These are phyloP conservation scores for Cordyceps farinosa DNA, from an alignment of 2,329 filamentous ascomycete genomes.

Conservation along the genomic window DNA sequence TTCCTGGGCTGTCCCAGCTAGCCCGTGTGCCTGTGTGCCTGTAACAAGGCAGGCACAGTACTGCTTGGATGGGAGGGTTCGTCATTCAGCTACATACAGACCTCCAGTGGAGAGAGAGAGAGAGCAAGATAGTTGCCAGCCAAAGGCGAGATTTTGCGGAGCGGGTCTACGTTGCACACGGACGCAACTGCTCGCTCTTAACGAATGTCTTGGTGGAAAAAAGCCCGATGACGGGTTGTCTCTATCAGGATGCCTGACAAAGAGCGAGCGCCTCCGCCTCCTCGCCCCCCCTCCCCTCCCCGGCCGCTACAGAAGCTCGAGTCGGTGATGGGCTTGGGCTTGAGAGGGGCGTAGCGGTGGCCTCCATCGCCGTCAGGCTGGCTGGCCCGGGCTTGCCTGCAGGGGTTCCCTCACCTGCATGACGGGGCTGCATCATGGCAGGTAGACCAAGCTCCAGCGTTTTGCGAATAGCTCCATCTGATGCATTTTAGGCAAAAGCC, in stretches of 20 bases:
- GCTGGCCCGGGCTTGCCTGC: not conserved
- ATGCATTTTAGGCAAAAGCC: constrained; percentile 7
- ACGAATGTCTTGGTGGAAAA: not conserved
- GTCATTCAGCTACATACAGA: not conserved
- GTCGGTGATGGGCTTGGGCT: not conserved
- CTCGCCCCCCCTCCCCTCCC: not conserved
- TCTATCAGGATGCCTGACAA: no score
- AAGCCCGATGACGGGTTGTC: not conserved
- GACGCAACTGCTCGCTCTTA: not conserved
- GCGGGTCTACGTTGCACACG: constrained; percentile 9
- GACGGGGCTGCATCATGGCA: not conserved
- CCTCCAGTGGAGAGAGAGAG: not conserved
- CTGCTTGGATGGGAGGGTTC: no score
- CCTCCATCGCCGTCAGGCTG: not conserved
- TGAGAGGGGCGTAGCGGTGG: not conserved
- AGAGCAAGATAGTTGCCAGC: not conserved
- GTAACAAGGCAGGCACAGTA: no score
- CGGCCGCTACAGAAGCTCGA: not conserved
- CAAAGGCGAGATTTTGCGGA: not conserved
- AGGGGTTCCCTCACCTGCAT: constrained; percentile 2
- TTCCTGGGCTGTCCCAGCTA: not conserved
- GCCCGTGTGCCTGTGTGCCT: no score
- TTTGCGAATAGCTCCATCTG: constrained; percentile 15
- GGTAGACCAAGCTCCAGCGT: not conserved
- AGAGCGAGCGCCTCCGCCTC: no score